Evolutionary conservation across 108 stramenopile genomes (phyloP).

Genomic region (Cyclostephanos tholiformis): DNA sequence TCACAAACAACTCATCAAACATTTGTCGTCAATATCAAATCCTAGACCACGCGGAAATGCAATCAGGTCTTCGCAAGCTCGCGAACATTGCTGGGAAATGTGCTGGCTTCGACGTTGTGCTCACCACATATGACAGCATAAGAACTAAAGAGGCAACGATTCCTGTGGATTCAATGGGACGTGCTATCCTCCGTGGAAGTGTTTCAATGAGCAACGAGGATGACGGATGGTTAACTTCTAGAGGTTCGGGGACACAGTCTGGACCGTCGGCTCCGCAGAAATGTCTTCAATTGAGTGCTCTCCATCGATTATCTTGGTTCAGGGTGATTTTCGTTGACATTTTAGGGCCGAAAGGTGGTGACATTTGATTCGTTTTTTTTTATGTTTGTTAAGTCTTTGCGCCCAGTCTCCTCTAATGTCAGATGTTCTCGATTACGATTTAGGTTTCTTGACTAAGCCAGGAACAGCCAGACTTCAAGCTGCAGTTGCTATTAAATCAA

Average conservation of each 20-base stretch:
- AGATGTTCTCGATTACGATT: background rate
- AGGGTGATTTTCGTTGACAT: conserved; percentile 59
- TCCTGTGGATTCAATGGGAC: conserved; percentile 50
- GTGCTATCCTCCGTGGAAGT: conserved; percentile 45
- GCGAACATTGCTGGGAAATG: conserved; percentile 53
- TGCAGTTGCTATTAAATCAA: conserved; percentile 38
- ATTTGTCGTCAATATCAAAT: background rate
- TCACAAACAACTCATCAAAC: background rate
- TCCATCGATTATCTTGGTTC: conserved; percentile 63
- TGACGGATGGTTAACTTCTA: conserved; percentile 54
- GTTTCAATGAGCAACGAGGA: conserved; percentile 34
- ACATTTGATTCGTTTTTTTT: background rate
- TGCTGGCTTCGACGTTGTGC: conserved; percentile 60
- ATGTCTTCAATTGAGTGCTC: conserved; percentile 57
- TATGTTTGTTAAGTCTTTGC: too few relatives aligned
- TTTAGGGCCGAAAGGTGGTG: conserved; percentile 52
- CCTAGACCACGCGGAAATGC: conserved; percentile 51
- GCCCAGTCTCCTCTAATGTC: background rate
- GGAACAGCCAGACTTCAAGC: conserved; percentile 39
- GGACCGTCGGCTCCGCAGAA: conserved; percentile 29
- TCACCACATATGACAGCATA: conserved; percentile 69
- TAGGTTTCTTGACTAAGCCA: conserved; percentile 36
- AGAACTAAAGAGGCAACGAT: conserved; percentile 64
- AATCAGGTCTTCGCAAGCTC: conserved; percentile 56
- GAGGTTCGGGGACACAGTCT: conserved; percentile 38